Evolutionary conservation across 352 stramenopile genomes (phyloP).

Genomic region (Phytophthora cajani): DNA sequence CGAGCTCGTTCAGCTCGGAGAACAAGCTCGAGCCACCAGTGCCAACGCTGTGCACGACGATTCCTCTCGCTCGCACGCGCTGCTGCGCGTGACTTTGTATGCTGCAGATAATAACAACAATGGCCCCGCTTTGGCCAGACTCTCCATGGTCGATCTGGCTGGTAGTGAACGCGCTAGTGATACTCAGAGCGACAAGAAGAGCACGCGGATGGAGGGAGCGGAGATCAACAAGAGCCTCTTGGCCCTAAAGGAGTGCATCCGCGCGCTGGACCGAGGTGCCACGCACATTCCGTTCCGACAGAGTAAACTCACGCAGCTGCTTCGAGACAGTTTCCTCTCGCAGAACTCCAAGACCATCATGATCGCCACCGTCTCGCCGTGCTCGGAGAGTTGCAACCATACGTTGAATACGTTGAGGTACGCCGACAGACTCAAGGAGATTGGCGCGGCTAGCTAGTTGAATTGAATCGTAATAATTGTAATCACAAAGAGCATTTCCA

Average conservation of each 20-base stretch:
- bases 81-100: slow-evolving; percentile 89
- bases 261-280: slow-evolving; percentile 89
- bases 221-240: slow-evolving; percentile 98
- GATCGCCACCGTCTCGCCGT: slow-evolving; percentile 95
- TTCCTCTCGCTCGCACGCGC: slow-evolving; percentile 92
- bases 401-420: slow-evolving; percentile 97
- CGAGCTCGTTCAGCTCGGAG: slow-evolving; percentile 89
- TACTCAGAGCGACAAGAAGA: slow-evolving; percentile 90
- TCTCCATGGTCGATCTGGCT: slow-evolving; percentile 93
- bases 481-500: neutral
- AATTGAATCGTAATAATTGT: neutral
- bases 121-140: slow-evolving; percentile 40
- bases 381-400: slow-evolving; percentile 94
- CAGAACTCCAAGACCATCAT: slow-evolving; percentile 94
- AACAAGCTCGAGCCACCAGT: slow-evolving; percentile 92
- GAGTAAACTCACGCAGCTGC: slow-evolving; percentile 95
- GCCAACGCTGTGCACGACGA: slow-evolving; percentile 95
- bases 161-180: slow-evolving; percentile 95
- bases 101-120: slow-evolving; percentile 18
- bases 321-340: slow-evolving; percentile 92
- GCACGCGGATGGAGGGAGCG: slow-evolving; percentile 94
- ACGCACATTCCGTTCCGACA: slow-evolving; percentile 94
- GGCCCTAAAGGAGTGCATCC: slow-evolving; percentile 97
- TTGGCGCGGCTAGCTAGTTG: slow-evolving; percentile 32
- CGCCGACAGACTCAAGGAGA: slow-evolving; percentile 95